A percentile compares a stretch with the other conserved stretches of the same genome.
Evolutionary conservation across 2,329 filamentous ascomycete genomes (phyloP).

Genomic region (Zasmidium cellare): DNA sequence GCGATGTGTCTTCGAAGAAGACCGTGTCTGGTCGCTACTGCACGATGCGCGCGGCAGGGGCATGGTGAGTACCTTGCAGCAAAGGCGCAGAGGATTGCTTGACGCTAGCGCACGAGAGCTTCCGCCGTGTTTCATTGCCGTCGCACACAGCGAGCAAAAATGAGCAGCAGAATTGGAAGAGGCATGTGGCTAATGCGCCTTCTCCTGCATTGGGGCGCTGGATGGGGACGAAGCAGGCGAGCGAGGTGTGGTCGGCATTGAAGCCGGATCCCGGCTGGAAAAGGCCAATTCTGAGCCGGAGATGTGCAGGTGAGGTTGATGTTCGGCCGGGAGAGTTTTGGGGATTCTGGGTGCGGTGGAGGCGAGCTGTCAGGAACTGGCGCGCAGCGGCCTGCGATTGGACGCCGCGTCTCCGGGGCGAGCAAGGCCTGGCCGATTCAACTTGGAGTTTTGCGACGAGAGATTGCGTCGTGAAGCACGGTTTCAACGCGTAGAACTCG

Average conservation of each 20-base stretch:
- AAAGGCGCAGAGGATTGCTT: background rate
- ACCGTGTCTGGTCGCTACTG: too few species aligned
- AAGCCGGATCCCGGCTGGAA: too few species aligned
- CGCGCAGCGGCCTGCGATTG: background rate
- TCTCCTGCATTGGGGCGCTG: background rate
- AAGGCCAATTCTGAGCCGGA: background rate
- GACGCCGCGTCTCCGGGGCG: background rate
- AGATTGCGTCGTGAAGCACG: background rate
- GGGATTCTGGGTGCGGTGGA: background rate
- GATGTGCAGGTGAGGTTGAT: background rate
- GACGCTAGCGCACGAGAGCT: background rate
- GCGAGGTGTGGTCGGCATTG: too few species aligned
- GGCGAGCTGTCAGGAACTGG: background rate
- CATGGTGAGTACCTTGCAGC: background rate
- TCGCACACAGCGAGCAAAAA: background rate
- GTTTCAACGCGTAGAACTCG: too few species aligned
- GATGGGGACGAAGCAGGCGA: background rate
- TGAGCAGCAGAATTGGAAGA: background rate
- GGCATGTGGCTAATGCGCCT: background rate
- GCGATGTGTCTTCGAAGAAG: background rate
- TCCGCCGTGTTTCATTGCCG: background rate
- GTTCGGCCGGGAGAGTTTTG: background rate
- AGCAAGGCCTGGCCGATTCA: background rate
- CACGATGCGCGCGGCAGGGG: background rate
- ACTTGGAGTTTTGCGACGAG: background rate